These are phyloP conservation scores for Parathielavia hyrcaniae DNA, from an alignment of 495 filamentous ascomycete genomes.

Conservation along the genomic window DNA sequence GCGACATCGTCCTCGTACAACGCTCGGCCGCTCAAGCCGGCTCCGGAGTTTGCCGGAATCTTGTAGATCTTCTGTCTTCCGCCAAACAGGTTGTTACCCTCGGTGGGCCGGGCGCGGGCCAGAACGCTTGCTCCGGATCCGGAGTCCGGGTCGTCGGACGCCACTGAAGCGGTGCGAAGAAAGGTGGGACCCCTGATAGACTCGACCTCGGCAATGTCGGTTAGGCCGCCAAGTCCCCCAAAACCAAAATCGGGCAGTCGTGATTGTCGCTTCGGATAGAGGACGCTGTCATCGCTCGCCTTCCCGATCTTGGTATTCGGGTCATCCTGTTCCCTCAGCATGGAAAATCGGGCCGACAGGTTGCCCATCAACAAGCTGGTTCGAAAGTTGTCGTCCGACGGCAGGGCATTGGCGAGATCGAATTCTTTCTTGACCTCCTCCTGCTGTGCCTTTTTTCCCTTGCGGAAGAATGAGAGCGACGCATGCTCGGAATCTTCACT, in stretches of 20 bases:
- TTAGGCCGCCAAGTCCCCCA: constrained; percentile 49
- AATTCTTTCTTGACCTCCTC: constrained; percentile 58
- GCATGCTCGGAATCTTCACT: constrained; percentile 48
- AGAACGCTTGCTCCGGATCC: constrained; percentile 60
- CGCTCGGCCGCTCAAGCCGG: constrained; percentile 59
- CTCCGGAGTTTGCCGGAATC: constrained; percentile 55
- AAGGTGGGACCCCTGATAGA: constrained; percentile 59
- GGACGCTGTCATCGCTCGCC: constrained; percentile 86
- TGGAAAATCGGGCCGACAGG: constrained; percentile 90
- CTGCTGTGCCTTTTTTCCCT: constrained; percentile 51
- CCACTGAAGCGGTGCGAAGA: constrained; percentile 47
- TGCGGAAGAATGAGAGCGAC: constrained; percentile 46
- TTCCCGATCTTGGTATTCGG: constrained; percentile 81
- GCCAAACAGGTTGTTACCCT: constrained; percentile 92
- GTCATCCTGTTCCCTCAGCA: constrained; percentile 90
- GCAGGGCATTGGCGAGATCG: constrained; percentile 67
- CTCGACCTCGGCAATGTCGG: constrained; percentile 84
- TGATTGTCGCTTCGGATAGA: constrained; percentile 75
- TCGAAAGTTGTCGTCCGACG: constrained; percentile 84
- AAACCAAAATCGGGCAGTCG: constrained; percentile 53
- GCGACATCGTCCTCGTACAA: constrained; percentile 84
- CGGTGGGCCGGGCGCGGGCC: constrained; percentile 72
- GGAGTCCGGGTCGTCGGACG: constrained; percentile 61
- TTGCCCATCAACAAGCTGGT: constrained; percentile 95
- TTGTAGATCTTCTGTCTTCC: constrained; percentile 95